phyloP scores from a whole-genome alignment of 169 alveolate genomes.

The Babesia ovis region DNA sequence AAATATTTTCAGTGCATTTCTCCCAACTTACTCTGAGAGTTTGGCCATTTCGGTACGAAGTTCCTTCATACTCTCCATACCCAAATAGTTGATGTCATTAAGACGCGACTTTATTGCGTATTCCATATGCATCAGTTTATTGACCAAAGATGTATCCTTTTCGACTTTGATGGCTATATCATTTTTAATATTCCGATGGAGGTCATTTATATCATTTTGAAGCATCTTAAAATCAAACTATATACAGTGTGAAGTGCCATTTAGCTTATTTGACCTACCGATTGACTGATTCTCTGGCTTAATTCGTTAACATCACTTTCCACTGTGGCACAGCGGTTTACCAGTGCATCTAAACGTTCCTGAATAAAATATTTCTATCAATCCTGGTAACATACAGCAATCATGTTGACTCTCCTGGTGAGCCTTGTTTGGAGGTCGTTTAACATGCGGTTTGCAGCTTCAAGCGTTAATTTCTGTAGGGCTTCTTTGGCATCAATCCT shows the following conservation, averaged over 20 bases:
- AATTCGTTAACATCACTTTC: conserved; percentile 51
- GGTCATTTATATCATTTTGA: conserved; percentile 53
- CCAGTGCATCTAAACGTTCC: conserved; percentile 46
- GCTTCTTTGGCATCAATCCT: conserved; percentile 38
- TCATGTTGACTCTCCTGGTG: conserved; percentile 29
- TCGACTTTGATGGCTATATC: conserved; percentile 54
- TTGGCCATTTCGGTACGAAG: conserved; percentile 30
- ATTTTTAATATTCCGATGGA: conserved; percentile 38
- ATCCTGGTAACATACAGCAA: conserved; percentile 27
- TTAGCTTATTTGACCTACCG: conserved; percentile 12
- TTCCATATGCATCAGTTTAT: conserved; percentile 50
- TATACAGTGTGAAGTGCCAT: not conserved
- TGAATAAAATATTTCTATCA: not conserved
- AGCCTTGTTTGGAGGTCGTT: conserved; percentile 45
- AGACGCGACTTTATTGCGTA: conserved; percentile 42
- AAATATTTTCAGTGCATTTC: no score
- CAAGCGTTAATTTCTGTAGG: conserved; percentile 45
- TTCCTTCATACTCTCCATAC: conserved; percentile 48
- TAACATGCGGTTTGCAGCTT: conserved; percentile 57
- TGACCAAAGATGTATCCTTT: conserved; percentile 47
- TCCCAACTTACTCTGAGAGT: conserved; percentile 33
- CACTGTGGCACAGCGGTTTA: conserved; percentile 45
- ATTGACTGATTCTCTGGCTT: conserved; percentile 27
- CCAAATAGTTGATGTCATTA: conserved; percentile 35
- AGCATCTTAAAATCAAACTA: conserved; percentile 54